A percentile compares a stretch with the other conserved stretches of the same genome.
Conservation (phyloP, 2,329 filamentous ascomycete genomes). For the Colletotrichum sp. region DNA sequence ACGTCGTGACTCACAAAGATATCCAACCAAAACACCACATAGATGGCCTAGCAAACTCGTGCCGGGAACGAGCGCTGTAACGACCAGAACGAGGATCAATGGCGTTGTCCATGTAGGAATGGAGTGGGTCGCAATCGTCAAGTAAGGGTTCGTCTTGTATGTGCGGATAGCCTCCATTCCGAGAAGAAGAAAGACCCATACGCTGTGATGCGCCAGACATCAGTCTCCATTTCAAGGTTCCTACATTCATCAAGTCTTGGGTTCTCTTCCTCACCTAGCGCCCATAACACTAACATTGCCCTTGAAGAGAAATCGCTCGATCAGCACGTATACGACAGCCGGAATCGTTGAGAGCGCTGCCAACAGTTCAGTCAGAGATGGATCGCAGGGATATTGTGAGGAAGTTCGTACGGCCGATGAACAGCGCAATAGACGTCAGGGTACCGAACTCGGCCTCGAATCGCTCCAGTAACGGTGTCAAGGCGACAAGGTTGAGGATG, state of each 20-base stretch:
- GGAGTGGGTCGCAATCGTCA: slow-evolving; percentile 65
- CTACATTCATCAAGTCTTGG: background rate
- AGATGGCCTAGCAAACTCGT: slow-evolving; percentile 88
- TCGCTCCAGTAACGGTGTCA: slow-evolving; percentile 88
- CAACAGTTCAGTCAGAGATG: slow-evolving; percentile 19
- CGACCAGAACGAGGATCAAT: slow-evolving; percentile 75
- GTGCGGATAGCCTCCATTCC: slow-evolving; percentile 86
- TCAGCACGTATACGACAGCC: slow-evolving; percentile 77
- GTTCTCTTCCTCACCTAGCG: slow-evolving; percentile 66
- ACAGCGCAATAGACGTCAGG: slow-evolving; percentile 83
- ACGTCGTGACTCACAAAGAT: slow-evolving; percentile 67
- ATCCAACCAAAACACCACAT: slow-evolving; percentile 83
- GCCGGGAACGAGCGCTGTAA: slow-evolving; percentile 78
- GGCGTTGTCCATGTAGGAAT: slow-evolving; percentile 95
- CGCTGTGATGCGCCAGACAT: slow-evolving; percentile 51
- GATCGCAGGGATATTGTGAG: background rate
- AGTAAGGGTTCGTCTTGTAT: slow-evolving; percentile 79
- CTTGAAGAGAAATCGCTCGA: slow-evolving; percentile 76
- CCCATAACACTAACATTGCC: slow-evolving; percentile 79
- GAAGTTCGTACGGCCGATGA: slow-evolving; percentile 82
- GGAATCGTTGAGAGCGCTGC: slow-evolving; percentile 83
- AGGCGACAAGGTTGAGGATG: slow-evolving; percentile 77
- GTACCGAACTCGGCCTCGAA: slow-evolving; percentile 95
- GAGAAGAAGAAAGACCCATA: slow-evolving; percentile 92
- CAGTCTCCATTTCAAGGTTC: background rate